These are phyloP conservation scores for Neoboletus magnificus DNA, from an alignment of 768 basidiomycete species.

Conservation along the genomic window DNA sequence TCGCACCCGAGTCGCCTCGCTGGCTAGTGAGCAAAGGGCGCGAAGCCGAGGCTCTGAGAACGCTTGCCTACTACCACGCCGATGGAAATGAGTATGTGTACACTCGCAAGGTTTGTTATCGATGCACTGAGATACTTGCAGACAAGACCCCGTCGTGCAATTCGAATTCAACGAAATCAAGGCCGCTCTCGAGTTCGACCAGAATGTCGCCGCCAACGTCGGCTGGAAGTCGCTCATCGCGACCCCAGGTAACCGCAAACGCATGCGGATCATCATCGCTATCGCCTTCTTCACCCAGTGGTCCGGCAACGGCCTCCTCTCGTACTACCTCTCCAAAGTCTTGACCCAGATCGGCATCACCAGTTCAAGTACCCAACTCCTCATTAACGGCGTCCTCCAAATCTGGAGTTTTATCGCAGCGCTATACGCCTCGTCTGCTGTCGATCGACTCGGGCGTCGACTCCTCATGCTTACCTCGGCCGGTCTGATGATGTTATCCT, in stretches of 20 bases:
- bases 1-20: constrained; percentile 81
- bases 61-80: constrained; percentile 80
- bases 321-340: constrained; percentile 71
- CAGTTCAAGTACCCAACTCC: constrained; percentile 48
- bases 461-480: constrained; percentile 60
- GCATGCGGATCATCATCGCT: constrained; percentile 64
- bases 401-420: constrained; percentile 31
- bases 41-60: constrained; percentile 60
- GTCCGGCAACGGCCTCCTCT: constrained; percentile 71
- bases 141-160: constrained; percentile 61
- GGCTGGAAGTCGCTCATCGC: constrained; percentile 67
- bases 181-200: constrained; percentile 71
- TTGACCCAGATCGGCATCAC: constrained; percentile 62
- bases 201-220: constrained; percentile 51
- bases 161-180: constrained; percentile 83
- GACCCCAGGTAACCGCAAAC: constrained; percentile 64
- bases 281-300: constrained; percentile 74
- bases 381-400: constrained; percentile 63
- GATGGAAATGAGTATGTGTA: constrained; percentile 57
- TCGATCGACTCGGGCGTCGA: constrained; percentile 66
- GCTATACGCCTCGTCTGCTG: constrained; percentile 22
- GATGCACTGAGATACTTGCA: constrained; percentile 12
- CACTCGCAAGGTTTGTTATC: background rate
- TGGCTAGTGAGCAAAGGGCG: constrained; percentile 76
- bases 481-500: constrained; percentile 59